Evolutionary conservation across 2,329 filamentous ascomycete species (phyloP).

Genomic region (Aureobasidium mangrovei): DNA sequence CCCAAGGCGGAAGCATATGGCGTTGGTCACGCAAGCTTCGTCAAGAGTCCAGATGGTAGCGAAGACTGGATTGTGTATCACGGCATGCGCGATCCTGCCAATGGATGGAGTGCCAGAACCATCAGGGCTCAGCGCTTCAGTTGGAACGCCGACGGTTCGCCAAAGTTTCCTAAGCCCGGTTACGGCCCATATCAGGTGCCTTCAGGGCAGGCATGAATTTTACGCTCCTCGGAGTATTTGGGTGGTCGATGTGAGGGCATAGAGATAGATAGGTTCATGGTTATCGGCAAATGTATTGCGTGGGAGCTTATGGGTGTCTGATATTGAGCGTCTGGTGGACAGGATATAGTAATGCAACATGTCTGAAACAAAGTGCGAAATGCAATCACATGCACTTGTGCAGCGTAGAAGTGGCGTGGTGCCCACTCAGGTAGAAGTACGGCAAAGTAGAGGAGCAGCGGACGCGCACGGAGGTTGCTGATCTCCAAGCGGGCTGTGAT

Average conservation of each 20-base stretch:
- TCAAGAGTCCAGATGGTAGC: conserved; percentile 38
- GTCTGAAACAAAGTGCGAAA: neutral
- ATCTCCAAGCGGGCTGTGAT: neutral
- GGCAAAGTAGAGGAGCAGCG: neutral
- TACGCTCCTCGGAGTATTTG: conserved; percentile 23
- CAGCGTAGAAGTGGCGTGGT: neutral
- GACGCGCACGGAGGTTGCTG: neutral
- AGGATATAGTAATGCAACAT: no score
- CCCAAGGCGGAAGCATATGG: conserved; percentile 37
- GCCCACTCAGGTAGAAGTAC: neutral
- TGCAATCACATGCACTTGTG: neutral
- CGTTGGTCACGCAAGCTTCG: conserved; percentile 44
- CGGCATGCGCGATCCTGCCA: conserved; percentile 41
- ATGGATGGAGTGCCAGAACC: conserved; percentile 40
- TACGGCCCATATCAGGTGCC: conserved; percentile 40
- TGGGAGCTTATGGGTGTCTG: no score
- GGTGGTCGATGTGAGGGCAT: neutral
- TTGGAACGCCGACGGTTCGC: conserved; percentile 41
- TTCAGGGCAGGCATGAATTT: conserved; percentile 29
- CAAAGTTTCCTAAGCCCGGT: conserved; percentile 40
- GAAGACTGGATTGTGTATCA: conserved; percentile 48
- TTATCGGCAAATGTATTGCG: no score
- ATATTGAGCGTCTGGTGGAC: no score
- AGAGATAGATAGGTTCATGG: no score
- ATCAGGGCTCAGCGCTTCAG: conserved; percentile 41